Evolutionary conservation across 805 yeast genomes (phyloP).

Genomic region (Huiozyma naganishii): DNA sequence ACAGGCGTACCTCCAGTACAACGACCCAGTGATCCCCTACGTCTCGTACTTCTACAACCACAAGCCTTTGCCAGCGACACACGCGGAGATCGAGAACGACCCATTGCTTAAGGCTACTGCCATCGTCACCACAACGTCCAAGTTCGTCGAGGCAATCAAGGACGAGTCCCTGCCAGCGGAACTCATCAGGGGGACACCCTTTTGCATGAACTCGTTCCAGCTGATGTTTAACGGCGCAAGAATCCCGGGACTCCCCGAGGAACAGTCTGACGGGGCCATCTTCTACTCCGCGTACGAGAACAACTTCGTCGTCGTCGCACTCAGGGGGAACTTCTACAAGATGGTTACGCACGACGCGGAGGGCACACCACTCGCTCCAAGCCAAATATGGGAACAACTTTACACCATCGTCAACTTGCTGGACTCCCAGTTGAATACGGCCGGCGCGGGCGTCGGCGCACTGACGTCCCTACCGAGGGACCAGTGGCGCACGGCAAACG

Average conservation of each 20-base stretch:
- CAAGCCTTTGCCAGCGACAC: conserved; percentile 40
- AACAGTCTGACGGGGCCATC: conserved; percentile 51
- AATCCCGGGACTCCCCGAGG: conserved; percentile 41
- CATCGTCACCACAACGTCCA: conserved; percentile 52
- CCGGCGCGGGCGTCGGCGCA: conserved; percentile 51
- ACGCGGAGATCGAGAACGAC: conserved; percentile 43
- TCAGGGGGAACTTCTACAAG: conserved; percentile 74
- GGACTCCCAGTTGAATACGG: conserved; percentile 2
- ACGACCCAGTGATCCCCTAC: conserved; percentile 92
- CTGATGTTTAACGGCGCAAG: conserved; percentile 86
- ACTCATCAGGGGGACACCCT: conserved; percentile 63
- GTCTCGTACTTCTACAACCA: conserved; percentile 86
- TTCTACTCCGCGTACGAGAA: conserved; percentile 38
- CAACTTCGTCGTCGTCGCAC: conserved; percentile 60
- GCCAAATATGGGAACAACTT: conserved; percentile 48
- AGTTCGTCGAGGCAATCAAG: conserved; percentile 58
- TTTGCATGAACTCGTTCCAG: conserved; percentile 87
- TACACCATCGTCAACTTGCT: conserved; percentile 36
- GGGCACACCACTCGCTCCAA: conserved; percentile 31
- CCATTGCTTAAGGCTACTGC: conserved; percentile 70
- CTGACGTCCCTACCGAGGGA: conserved; percentile 82
- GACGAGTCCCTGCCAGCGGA: conserved; percentile 73
- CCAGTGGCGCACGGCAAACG: conserved; percentile 55
- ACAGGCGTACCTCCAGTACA: conserved; percentile 79
- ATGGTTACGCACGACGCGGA: conserved; percentile 44